Evolutionary conservation across 2,329 filamentous ascomycete species (phyloP), one percentile per base, ranked within the genome.

Genomic region (Pseudocercospora crystallina): DNA sequence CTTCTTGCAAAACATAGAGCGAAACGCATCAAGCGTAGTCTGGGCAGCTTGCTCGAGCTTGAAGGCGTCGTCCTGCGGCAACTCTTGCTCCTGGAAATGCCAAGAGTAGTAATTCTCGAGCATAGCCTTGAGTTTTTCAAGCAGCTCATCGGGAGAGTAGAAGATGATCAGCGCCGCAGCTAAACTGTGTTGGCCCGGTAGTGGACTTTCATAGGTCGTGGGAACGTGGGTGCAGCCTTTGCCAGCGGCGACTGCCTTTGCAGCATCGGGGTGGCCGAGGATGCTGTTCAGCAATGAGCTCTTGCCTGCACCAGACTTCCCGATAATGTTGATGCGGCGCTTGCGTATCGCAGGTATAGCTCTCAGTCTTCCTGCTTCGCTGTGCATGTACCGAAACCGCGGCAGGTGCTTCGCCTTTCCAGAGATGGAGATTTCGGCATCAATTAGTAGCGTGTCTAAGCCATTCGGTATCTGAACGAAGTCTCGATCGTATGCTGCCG

Each of bases 271-370:
- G 2, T 20, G 39, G 2, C 48, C 48, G 9, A 55, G 34, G 3
- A 51, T 2, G 33, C 48, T 40, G 17, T 51, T 55, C 15, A 55
- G 39, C 2, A 41, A 34, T 5, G 40, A 48, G 20, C 48, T 51
- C 29, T 55, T 55, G 2, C 48, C 52, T 2, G 52, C 38, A 2
- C 52, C 52, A 11, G 48, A 51, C 20, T 45, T 43, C 12, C 52
- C 52, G 5, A 55, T 39, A 3, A 55, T 17, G 26, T 43, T 48
- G 36, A 55, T 52, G 9, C 35, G 36, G 3, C n/a, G 35, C 48
- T 51, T 55, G 3, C n/a, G 5, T 2, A 31, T 14, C 8, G 47
- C 8, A 13, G 51, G 51, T 2, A 30, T 8, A 8, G 20, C 2
- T 20, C 5, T 30, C n/a, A 9, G 39, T n/a, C 14, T 11, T n/a